These are phyloP conservation scores for Myochromella boudieri DNA, from an alignment of 768 basidiomycete genomes.

Conservation along the genomic window DNA sequence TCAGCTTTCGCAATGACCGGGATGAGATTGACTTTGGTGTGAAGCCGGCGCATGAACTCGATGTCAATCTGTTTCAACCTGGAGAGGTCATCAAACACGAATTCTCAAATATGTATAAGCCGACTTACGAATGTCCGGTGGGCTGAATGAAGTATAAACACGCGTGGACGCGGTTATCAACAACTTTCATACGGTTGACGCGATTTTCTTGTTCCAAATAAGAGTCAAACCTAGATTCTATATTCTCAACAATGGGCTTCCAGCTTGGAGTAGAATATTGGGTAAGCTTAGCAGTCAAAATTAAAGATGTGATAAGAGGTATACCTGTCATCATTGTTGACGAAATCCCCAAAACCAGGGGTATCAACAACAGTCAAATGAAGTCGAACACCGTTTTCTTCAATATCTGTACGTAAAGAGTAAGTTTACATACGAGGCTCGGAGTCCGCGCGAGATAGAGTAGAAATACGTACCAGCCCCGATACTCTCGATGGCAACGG, in stretches of 20 bases:
- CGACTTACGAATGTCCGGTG: conserved; percentile 91
- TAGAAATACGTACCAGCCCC: conserved; percentile 75
- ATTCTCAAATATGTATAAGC: conserved; percentile 2
- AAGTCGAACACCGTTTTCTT: conserved; percentile 96
- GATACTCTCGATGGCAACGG: conserved; percentile 97
- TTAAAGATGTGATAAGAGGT: conserved; percentile 21
- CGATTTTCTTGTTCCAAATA: conserved; percentile 99
- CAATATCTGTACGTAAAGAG: conserved; percentile 73
- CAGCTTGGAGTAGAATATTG: conserved; percentile 55
- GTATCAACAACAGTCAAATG: conserved; percentile 99
- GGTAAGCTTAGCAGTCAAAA: conserved; percentile 15
- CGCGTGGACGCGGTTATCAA: conserved; percentile 97
- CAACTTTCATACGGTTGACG: conserved; percentile 90
- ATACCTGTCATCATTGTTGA: conserved; percentile 98
- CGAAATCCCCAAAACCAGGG: conserved; percentile 98
- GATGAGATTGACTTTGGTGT: conserved; percentile 97
- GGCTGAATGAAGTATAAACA: conserved; percentile 99
- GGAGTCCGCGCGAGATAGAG: conserved; percentile 14
- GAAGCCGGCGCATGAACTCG: conserved; percentile 97
- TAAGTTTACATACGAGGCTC: conserved; percentile 23
- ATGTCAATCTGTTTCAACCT: conserved; percentile 98
- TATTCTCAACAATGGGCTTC: conserved; percentile 98
- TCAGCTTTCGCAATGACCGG: conserved; percentile 99
- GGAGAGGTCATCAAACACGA: conserved; percentile 8
- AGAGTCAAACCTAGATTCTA: conserved; percentile 95